These are phyloP conservation scores for Penicillium griseofulvum DNA, from an alignment of 2,329 filamentous ascomycete species.

Conservation along the genomic window DNA sequence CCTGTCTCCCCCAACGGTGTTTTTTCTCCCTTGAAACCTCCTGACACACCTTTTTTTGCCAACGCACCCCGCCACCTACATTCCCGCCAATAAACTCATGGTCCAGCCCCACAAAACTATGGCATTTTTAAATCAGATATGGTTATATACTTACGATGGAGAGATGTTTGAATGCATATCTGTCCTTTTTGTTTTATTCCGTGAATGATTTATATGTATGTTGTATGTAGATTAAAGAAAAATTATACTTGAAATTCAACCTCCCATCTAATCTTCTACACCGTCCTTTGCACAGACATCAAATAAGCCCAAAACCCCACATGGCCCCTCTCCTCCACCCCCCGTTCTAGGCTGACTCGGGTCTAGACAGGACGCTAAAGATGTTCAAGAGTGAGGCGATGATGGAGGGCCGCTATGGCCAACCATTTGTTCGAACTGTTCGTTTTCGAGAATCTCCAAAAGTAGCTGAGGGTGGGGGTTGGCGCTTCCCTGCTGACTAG, in stretches of 20 bases:
- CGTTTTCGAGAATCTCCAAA: conserved; percentile 4
- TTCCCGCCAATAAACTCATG: not conserved
- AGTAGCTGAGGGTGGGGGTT: not conserved
- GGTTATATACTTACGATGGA: too few species aligned
- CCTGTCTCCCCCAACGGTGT: not conserved
- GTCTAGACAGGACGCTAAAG: conserved; percentile 3
- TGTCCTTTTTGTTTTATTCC: not conserved
- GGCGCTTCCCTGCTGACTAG: conserved; percentile 6
- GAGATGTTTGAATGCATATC: not conserved
- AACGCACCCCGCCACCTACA: conserved; percentile 5
- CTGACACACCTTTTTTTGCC: conserved; percentile 13
- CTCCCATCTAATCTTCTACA: not conserved
- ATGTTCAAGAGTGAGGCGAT: conserved; percentile 8
- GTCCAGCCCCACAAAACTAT: conserved; percentile 3
- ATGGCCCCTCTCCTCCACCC: not conserved
- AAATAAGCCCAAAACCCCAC: not conserved
- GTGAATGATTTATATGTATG: too few species aligned
- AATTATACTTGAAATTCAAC: too few species aligned
- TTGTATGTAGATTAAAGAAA: too few species aligned
- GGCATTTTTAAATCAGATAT: not conserved
- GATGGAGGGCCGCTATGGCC: conserved; percentile 11
- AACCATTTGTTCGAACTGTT: conserved; percentile 10
- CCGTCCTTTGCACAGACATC: conserved; percentile 2
- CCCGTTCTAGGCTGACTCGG: conserved; percentile 1
- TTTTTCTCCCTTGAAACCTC: conserved; percentile 9